Evolutionary conservation across 1,139 yeast genomes (phyloP).

Genomic region (Candida tetrigidarum): DNA sequence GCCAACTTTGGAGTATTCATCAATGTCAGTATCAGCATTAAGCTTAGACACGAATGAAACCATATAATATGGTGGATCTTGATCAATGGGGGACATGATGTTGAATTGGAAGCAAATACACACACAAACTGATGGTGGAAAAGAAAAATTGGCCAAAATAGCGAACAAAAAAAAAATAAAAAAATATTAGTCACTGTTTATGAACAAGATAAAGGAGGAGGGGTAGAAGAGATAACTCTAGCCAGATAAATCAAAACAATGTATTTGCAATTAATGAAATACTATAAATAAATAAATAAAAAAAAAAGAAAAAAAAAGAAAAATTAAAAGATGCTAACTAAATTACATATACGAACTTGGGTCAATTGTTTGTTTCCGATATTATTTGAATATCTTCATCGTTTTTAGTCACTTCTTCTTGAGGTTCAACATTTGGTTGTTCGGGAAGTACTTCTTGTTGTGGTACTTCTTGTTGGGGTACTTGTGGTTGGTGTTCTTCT

Average conservation of each 20-base stretch:
- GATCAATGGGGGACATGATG: slow-evolving; percentile 13
- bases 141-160: too few relatives aligned
- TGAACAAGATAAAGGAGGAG: too few relatives aligned
- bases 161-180: too few relatives aligned
- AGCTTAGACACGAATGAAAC: slow-evolving; percentile 19
- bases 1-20: slow-evolving; percentile 14
- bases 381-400: slow-evolving; percentile 4
- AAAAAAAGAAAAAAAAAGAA: background rate
- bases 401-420: too few relatives aligned
- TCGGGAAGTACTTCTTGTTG: too few relatives aligned
- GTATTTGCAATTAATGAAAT: too few relatives aligned
- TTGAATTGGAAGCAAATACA: too few relatives aligned
- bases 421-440: too few relatives aligned
- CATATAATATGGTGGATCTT: slow-evolving; percentile 21
- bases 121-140: too few relatives aligned
- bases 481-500: slow-evolving; percentile 2
- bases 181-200: too few relatives aligned
- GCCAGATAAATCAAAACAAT: background rate
- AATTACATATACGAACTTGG: slow-evolving; percentile 2
- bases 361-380: background rate
- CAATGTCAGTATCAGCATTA: slow-evolving; percentile 6
- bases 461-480: too few relatives aligned
- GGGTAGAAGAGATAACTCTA: background rate
- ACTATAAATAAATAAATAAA: background rate
- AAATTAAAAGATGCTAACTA: too few relatives aligned